These are phyloP conservation scores for Cyclocybe aegerita DNA, from an alignment of 768 basidiomycete species.

Conservation along the genomic window DNA sequence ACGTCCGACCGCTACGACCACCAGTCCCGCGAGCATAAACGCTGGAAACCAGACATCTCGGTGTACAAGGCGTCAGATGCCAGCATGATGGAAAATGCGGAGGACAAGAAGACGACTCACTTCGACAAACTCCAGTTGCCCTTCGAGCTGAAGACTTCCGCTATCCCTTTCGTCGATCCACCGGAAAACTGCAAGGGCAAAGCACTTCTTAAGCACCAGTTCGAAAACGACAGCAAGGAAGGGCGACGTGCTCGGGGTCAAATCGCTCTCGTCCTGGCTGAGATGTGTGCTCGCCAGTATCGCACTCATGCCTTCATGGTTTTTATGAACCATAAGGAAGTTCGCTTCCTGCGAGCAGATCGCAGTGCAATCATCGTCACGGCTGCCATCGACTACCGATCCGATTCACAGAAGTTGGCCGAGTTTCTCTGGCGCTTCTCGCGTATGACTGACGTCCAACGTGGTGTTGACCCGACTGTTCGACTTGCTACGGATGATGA, in stretches of 20 bases:
- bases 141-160: no score
- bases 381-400: not conserved
- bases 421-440: constrained; percentile 6
- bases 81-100: no score
- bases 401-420: not conserved
- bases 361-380: not conserved
- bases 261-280: not conserved
- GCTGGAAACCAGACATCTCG: no score
- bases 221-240: not conserved
- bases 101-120: no score
- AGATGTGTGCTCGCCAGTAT: not conserved
- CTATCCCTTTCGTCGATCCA: no score
- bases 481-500: not conserved
- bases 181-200: no score
- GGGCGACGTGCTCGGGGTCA: not conserved
- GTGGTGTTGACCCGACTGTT: constrained; percentile 1
- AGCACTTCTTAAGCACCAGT: no score
- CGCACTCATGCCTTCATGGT: constrained; percentile 4
- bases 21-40: no score
- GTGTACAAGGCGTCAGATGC: no score
- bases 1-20: no score
- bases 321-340: not conserved
- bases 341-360: constrained; percentile 5
- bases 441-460: not conserved
- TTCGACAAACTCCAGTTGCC: no score